Base-by-base conservation (phyloP, 495 filamentous ascomycete genomes). In the Trichoderma parareesei region DNA sequence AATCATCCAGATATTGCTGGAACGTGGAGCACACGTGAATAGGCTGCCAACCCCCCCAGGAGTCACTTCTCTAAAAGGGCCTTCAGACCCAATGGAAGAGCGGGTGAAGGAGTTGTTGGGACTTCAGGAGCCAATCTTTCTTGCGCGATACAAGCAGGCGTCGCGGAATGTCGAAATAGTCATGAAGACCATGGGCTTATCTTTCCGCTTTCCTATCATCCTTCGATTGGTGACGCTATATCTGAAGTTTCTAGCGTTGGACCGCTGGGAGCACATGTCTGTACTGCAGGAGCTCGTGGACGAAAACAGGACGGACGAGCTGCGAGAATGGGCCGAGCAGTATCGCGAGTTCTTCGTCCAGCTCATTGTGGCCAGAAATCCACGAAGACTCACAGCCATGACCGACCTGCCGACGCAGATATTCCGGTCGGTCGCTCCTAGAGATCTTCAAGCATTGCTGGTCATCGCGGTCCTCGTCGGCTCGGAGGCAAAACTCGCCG, bases 221-320 rank as follows among this genome's bases (percentile, higher is more conserved):
- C 40, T 41, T 41, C 40, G 40, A 41, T 41, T 41, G 11, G 40
- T 41, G 40, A 41, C 40, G 40, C 40, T 67, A 4, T 73, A 73
- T 64, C 70, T 73, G 16, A 73, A 73, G 43, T 68, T 57, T 65
- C 9, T 70, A 40, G 33, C 63, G n/a, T 38, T 73, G 16, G 37
- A 69, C 55, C 71, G 72, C 67, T 70, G 66, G 70, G 71, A 72
- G 40, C 60, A 46, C 64, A n/a, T 73, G 64, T 64, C 66, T 67
- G 72, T 73, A 63, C 69, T 75, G 63, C 72, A 71, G 63, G 72
- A 74, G 60, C 71, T 74, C 53, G 70, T 69, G 27, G 16, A 72
- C 62, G 57, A 69, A 38, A 69, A 73, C 62, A 72, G 69, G 60
- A 74, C 59, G 65, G 38, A 65, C 60, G 64, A 70, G 66, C 66